Base-by-base conservation (phyloP, 192 early-diverging fungal genomes). In the Cladochytrium replicatum region DNA sequence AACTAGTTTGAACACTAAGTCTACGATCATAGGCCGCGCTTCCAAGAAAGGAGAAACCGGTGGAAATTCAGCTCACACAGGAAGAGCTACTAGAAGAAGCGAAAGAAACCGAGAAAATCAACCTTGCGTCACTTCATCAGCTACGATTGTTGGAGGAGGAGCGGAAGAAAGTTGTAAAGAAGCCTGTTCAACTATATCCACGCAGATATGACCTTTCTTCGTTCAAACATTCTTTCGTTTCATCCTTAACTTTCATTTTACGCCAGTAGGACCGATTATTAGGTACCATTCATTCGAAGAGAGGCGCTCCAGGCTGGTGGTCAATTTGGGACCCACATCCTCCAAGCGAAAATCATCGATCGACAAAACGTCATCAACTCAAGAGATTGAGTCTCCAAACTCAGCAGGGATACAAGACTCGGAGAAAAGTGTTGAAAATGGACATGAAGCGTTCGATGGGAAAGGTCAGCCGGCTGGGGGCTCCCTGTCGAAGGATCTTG, bases 71-170 rank as follows among this genome's bases (percentile, higher is more conserved):
- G 31, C 27, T 63, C 11, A 63, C 60, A 0, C 60, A 63, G 29
- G 47, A 58, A 32, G 32, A 58, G 52, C 45, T 48, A 29, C 37
- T 63, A 0, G 60, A 39, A 29, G 60, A 63, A 30, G 60, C 60
- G 1, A 43, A 51, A 21, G 54, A 57, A 51, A 63, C 60, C 27
- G 60, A 63, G 37, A 24, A 41, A 17, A 50, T 58, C 3, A 63
- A 63, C 19, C 41, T 57, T 6, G 60, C 44, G 1, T 48, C 45
- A 29, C 43, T 63, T 29, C 15, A 58, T 4, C 46, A 29, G 22
- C 37, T 63, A 9, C 8, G 46, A 2, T 34, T 38, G 48, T 17
- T 24, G 27, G 60, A 58, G 42, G 54, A 52, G 29, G 60, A 45
- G 13, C 42, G 22, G 24, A 6, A n/a, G 6, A 63, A 59, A 32